Evolutionary conservation across 352 stramenopile species (phyloP).

Genomic region (Pythium grandisporangium): DNA sequence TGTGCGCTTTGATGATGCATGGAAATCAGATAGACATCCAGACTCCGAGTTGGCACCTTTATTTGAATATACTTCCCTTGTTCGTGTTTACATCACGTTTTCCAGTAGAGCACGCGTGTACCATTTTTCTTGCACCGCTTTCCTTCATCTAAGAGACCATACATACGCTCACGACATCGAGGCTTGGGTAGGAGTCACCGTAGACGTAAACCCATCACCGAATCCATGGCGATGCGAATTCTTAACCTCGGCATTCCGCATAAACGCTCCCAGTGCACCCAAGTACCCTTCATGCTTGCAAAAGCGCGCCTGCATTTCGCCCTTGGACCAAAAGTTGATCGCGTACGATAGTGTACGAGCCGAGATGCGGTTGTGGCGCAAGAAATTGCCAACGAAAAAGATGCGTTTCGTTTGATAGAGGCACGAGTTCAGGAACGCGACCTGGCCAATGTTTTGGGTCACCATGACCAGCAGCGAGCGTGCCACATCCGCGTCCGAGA

Average conservation of each 20-base stretch:
- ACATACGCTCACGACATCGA: too few species aligned
- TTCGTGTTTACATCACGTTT: too few species aligned
- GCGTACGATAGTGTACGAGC: constrained; percentile 88
- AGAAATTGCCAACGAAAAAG: constrained; percentile 97
- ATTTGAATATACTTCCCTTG: too few species aligned
- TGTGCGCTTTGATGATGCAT: too few species aligned
- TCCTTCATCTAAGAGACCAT: too few species aligned
- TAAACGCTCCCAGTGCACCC: constrained; percentile 96
- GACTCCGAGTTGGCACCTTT: too few species aligned
- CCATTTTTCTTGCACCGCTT: too few species aligned
- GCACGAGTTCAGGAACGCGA: constrained; percentile 97
- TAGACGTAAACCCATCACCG: constrained; percentile 22
- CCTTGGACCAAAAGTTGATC: constrained; percentile 99
- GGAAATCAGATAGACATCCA: too few species aligned
- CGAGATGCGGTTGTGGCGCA: constrained; percentile 97
- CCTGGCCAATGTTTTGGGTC: constrained; percentile 97
- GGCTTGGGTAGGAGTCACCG: too few species aligned
- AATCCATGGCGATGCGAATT: constrained; percentile 65
- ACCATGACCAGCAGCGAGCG: constrained; percentile 97
- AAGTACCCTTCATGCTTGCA: constrained; percentile 98
- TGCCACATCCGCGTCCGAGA: constrained; percentile 94
- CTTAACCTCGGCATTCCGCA: constrained; percentile 75
- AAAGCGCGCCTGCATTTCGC: constrained; percentile 88
- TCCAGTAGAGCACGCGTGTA: too few species aligned
- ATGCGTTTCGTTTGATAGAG: constrained; percentile 96